These are phyloP conservation scores for Termitomyces sp. DNA, from an alignment of 768 basidiomycete species.

Conservation along the genomic window DNA sequence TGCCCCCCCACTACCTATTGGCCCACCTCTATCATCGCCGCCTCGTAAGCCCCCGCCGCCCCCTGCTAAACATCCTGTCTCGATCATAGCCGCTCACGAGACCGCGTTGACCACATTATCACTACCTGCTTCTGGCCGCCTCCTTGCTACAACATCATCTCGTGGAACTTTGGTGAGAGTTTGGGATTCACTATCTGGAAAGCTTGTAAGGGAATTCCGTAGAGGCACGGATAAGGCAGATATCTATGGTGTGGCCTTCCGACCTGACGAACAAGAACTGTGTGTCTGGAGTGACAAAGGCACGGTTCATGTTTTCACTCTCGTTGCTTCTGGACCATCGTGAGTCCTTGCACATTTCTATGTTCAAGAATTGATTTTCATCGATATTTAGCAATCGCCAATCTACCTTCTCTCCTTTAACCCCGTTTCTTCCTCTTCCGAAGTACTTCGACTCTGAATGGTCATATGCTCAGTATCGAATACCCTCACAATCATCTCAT, in stretches of 20 bases:
- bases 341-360: constrained; percentile 28
- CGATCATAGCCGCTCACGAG: constrained; percentile 82
- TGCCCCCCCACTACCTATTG: constrained; percentile 48
- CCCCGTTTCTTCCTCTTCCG: constrained; percentile 76
- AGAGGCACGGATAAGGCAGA: constrained; percentile 87
- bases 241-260: constrained; percentile 86
- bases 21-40: constrained; percentile 48
- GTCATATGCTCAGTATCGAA: constrained; percentile 91
- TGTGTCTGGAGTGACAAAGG: constrained; percentile 96
- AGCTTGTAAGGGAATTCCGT: constrained; percentile 72
- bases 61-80: constrained; percentile 58
- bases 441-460: constrained; percentile 95
- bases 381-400: constrained; percentile 63
- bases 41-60: constrained; percentile 53
- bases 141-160: constrained; percentile 80
- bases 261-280: constrained; percentile 79
- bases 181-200: constrained; percentile 75
- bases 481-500: constrained; percentile 80
- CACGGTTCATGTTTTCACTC: constrained; percentile 84
- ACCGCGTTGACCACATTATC: constrained; percentile 76
- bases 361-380: neutral
- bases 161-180: constrained; percentile 83
- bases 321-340: constrained; percentile 61
- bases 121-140: constrained; percentile 68
- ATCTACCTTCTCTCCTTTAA: constrained; percentile 74